Percentiles rank a stretch among this genome's conserved stretches.
phyloP scores from a whole-genome alignment of 352 stramenopile genomes.

The Pythium guiyangense region DNA sequence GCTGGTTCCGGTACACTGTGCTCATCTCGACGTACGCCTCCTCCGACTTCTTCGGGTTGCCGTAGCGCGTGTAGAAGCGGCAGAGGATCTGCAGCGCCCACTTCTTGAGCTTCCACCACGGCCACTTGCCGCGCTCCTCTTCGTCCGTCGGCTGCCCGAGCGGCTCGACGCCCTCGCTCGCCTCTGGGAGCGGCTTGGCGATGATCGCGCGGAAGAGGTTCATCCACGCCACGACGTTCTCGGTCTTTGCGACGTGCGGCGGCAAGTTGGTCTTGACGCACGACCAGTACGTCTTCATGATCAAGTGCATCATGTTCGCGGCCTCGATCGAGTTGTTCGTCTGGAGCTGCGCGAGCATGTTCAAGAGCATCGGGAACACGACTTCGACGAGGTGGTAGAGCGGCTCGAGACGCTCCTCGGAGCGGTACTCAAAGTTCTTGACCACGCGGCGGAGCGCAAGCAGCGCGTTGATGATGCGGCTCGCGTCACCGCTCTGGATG shows the following conservation, averaged over 20 bases:
- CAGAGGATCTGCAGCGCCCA: constrained; percentile 96
- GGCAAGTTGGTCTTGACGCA: constrained; percentile 95
- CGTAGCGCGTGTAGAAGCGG: constrained; percentile 95
- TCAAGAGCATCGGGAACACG: constrained; percentile 92
- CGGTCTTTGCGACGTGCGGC: constrained; percentile 70
- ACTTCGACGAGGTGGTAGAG: constrained; percentile 92
- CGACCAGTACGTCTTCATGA: constrained; percentile 98
- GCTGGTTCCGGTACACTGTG: constrained; percentile 90
- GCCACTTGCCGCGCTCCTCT: constrained; percentile 92
- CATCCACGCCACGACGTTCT: constrained; percentile 92
- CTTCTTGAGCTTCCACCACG: constrained; percentile 99
- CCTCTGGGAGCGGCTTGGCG: constrained; percentile 91
- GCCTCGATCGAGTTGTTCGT: constrained; percentile 89
- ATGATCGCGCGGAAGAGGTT: constrained; percentile 85
- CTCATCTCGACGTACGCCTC: constrained; percentile 91
- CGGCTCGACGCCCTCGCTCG: constrained; percentile 69
- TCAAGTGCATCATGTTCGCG: constrained; percentile 92
- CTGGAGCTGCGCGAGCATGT: constrained; percentile 86
- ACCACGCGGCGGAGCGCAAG: constrained; percentile 94
- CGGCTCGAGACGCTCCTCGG: constrained; percentile 83
- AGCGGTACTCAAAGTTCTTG: constrained; percentile 98
- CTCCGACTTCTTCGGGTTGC: constrained; percentile 93
- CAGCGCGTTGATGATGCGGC: constrained; percentile 88
- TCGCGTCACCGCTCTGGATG: constrained; percentile 86
- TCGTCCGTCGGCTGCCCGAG: constrained; percentile 86